Base-by-base conservation (phyloP, 140 eudicot genomes). In the Erigeron philadelphicus region DNA sequence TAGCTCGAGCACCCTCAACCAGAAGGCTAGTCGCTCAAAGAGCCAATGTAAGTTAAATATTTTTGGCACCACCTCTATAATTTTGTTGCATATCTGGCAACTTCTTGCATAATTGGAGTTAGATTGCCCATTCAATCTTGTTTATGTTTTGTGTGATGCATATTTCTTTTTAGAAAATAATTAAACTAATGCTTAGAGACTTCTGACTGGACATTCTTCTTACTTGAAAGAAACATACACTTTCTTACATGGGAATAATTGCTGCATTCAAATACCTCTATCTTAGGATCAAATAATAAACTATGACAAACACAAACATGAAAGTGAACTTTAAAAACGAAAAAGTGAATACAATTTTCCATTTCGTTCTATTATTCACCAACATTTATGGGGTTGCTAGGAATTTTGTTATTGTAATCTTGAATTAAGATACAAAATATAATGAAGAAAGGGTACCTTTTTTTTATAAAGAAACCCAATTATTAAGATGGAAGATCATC, bases 1-100 rank as follows among this genome's bases (percentile, higher is more conserved):
- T 88, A 66, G 95, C 92, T 19, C 86, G 98, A 40, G 90, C 92
- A 38, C 96, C 98, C 64, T 77, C 92, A 45, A 81, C 55, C 13
- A 82, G 96, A 61, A 88, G 80, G 81, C 71, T 86, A 71, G 76
- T 78, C 18, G 80, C 76, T 75, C 92, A 81, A 77, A 92, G 90
- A 73, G 72, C 87, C 64, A 31, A 76, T 0, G 98, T 80, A 75
- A 41, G 88, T 80, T 49, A 56, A 43, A 73, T 17, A 38, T 12
- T 42, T 66, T 72, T 42, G 23, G 38, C 53, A 11, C 11, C 8
- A 59, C 18, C 71, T 73, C 9, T 6, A 10, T 61, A 38, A 13
- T 21, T 65, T 62, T 38, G 41, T 53, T 64, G 6, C 5, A 63
- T 75, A 35, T 65, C 13, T 67, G 52, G 2, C 47, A 49, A 45